phyloP scores from a whole-genome alignment of 1,284 basidiomycete genomes.

The Ceratobasidium sp. region DNA sequence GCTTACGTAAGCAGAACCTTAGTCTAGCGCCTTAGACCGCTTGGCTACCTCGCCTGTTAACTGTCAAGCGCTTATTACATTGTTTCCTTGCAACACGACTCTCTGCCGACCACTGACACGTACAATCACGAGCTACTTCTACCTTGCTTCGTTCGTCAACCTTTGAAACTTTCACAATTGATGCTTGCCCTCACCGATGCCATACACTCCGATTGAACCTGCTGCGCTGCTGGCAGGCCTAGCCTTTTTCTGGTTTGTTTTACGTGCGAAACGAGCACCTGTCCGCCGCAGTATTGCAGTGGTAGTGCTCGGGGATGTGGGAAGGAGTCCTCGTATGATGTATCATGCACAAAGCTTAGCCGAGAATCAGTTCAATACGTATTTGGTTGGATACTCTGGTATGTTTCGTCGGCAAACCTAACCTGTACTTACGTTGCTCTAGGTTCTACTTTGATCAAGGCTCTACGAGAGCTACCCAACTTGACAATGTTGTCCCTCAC shows the following conservation, averaged over 20 bases:
- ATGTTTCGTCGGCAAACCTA: slow-evolving; percentile 41
- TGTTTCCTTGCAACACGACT: background rate
- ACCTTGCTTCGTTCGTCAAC: no score
- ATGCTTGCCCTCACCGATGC: background rate
- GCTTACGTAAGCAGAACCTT: background rate
- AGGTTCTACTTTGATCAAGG: slow-evolving; percentile 30
- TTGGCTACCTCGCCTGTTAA: background rate
- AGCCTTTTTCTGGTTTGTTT: background rate
- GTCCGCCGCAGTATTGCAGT: slow-evolving; percentile 76
- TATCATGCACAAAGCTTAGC: slow-evolving; percentile 95
- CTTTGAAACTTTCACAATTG: background rate
- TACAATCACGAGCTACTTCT: no score
- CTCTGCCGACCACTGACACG: background rate
- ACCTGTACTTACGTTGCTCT: background rate
- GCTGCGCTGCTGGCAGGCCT: background rate
- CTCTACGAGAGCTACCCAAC: slow-evolving; percentile 23
- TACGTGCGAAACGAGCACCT: slow-evolving; percentile 47
- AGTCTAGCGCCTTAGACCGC: no score
- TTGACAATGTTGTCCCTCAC: slow-evolving; percentile 33
- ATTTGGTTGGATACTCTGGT: slow-evolving; percentile 89
- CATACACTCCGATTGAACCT: background rate
- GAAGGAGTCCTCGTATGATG: slow-evolving; percentile 97
- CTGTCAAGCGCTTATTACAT: background rate
- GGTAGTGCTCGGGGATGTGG: slow-evolving; percentile 94
- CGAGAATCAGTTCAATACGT: slow-evolving; percentile 78